Base-by-base conservation (phyloP, 83 land plant species). In the Picea engelmannii region DNA sequence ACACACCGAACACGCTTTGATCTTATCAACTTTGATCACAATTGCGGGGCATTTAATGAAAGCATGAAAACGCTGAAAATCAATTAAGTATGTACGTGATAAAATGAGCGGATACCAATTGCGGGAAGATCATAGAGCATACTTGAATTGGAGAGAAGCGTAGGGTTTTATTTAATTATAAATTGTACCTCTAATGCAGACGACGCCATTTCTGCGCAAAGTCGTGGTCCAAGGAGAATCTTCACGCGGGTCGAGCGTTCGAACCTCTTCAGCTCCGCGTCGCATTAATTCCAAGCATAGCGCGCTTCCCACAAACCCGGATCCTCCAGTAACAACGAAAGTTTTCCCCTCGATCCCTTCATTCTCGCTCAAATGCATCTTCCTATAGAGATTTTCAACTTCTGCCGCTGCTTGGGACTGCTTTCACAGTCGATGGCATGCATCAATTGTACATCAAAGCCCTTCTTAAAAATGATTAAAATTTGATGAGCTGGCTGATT, bases 321-420 rank as follows among this genome's bases (percentile, higher is more conserved):
- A 82, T 6, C 99, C 99, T 5, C 98, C 99, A 6, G 98, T 96
- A 61, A 96, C 99, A 63, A 92, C 90, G 89, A 96, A 96, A 12
- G 81, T 82, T 0, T 87, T 91, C 68, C 94, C 98, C 75, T 96
- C 96, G 11, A 96, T 96, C 62, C 99, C 99, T 76, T 96, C 99
- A 80, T 86, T 94, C 89, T 91, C 96, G 86, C 94, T 92, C 80
- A 92, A 81, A 80, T 92, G 94, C 94, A 92, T 91, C 62, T 73
- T 85, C 67, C 27, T n/a, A 1, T 60, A 17, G 16, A 60, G 40
- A 8, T 20, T 18, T 76, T 64, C 73, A 10, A 7, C 35, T 81
- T 79, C 59, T 58, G 31, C 27, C 59, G 20, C 17, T 55, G 49
- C 58, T 13, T 55, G 58, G 15, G 3, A 55, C 58, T 55, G 13